phyloP scores from a whole-genome alignment of 495 filamentous ascomycete species.

The Neurospora sp. region DNA sequence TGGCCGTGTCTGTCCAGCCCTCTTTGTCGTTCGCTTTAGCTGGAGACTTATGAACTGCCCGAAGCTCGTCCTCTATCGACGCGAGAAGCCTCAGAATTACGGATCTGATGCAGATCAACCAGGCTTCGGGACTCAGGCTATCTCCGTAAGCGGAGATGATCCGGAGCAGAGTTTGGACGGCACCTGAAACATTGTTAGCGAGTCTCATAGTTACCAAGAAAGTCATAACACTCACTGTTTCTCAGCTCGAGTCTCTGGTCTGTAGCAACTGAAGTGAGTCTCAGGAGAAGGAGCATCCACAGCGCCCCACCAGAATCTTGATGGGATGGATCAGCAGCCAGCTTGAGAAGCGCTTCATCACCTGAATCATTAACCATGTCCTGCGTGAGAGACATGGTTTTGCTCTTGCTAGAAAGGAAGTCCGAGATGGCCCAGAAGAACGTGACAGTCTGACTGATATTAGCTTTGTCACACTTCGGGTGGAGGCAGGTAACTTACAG shows the following conservation, averaged over 20 bases:
- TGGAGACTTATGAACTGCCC: slow-evolving; percentile 11
- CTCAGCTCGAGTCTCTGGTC: slow-evolving; percentile 76
- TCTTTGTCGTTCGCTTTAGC: slow-evolving; percentile 30
- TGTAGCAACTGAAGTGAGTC: slow-evolving; percentile 64
- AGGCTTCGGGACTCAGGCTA: slow-evolving; percentile 64
- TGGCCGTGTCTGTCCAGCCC: slow-evolving; percentile 69
- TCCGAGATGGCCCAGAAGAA: slow-evolving; percentile 95
- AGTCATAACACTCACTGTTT: slow-evolving; percentile 47
- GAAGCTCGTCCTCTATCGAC: slow-evolving; percentile 40
- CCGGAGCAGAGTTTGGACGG: slow-evolving; percentile 78
- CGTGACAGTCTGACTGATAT: slow-evolving; percentile 56
- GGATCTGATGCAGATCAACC: slow-evolving; percentile 71
- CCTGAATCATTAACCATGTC: slow-evolving; percentile 40
- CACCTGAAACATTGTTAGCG: slow-evolving; percentile 35
- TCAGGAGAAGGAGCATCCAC: slow-evolving; percentile 76
- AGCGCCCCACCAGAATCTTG: slow-evolving; percentile 50
- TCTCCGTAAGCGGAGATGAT: slow-evolving; percentile 90
- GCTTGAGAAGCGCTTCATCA: slow-evolving; percentile 36
- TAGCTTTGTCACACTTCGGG: slow-evolving; percentile 1
- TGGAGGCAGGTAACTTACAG: slow-evolving; percentile 37
- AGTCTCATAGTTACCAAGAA: not conserved
- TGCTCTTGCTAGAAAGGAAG: slow-evolving; percentile 50
- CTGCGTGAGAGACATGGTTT: slow-evolving; percentile 35
- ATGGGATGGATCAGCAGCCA: slow-evolving; percentile 39
- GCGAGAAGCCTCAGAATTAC: slow-evolving; percentile 68